Base-by-base conservation (phyloP, 352 stramenopile genomes). In the Aphanomyces astaci region DNA sequence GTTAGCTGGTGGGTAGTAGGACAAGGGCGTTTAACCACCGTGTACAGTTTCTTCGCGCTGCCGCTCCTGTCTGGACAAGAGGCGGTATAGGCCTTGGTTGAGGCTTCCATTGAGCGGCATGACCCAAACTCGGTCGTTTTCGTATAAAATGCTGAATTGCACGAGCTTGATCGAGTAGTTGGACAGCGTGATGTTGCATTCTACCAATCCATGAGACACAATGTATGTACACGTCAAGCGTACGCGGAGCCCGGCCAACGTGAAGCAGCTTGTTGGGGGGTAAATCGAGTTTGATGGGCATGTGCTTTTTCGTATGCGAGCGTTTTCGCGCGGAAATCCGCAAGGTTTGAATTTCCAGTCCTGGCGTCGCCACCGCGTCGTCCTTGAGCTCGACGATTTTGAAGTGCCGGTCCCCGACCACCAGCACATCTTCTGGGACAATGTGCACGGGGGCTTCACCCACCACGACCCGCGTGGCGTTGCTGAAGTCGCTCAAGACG, bases 21-120 rank as follows among this genome's bases (percentile, higher is more conserved):
- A n/a, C n/a, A 17, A 46, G 9, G 39, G 17, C 17, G 17, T 9
- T 46, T 9, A 46, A 9, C 9, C 39, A 46, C 48, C 2, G 1
- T 55, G 9, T 1, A 55, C 48, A 28, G 25, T 55, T 10, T 55
- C 48, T 22, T 22, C 19, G 15, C 24, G 60, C 11, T 22, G 4
- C 19, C 2, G 30, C 43, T 17, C 9, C 24, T 17, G 27, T 4
- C 60, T n/a, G 28, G 54, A 40, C n/a, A 66, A 19, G n/a, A 66
- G 60, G 19, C n/a, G 30, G 43, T 66, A 66, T 3, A 66, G 10
- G 60, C 60, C 60, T 57, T 66, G 60, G 60, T 66, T 66, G 28
- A 66, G 60, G 39, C 24, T 28, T 0, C 39, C 39, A 40, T 46
- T 28, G 48, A 66, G 60, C 13, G 60, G 60, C 33, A 63, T 63